A percentile compares a stretch with the other conserved stretches of the same genome.
Evolutionary conservation across 2,329 filamentous ascomycete species (phyloP).

Genomic region (Ascochyta clinopodiicola): DNA sequence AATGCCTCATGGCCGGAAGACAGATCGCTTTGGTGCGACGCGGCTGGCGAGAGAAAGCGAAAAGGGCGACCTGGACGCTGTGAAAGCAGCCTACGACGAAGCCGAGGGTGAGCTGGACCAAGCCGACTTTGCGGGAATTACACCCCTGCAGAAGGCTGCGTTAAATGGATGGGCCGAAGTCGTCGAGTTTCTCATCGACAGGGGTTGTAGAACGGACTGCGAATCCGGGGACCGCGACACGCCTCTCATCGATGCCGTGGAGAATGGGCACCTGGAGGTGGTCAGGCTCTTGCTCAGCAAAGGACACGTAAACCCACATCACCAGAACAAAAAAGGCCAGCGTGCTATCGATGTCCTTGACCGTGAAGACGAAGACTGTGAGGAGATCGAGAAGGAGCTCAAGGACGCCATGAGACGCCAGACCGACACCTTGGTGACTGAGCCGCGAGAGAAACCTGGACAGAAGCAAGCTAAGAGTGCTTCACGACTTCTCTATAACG

Average conservation of each 20-base stretch:
- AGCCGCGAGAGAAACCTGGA: constrained; percentile 45
- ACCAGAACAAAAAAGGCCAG: constrained; percentile 89
- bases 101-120: constrained; percentile 88
- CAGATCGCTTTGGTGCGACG: constrained; percentile 92
- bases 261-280: constrained; percentile 90
- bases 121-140: constrained; percentile 94
- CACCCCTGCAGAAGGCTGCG: constrained; percentile 90
- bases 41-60: constrained; percentile 89
- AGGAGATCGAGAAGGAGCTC: constrained; percentile 77
- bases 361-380: constrained; percentile 76
- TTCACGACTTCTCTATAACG: constrained; percentile 57
- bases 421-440: constrained; percentile 59
- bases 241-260: constrained; percentile 92
- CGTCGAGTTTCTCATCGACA: constrained; percentile 83
- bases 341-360: constrained; percentile 86
- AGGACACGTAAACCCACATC: constrained; percentile 83
- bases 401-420: constrained; percentile 61
- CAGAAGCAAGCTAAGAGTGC: constrained; percentile 45
- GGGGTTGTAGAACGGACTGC: constrained; percentile 83
- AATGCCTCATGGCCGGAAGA: constrained; percentile 81
- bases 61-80: constrained; percentile 79
- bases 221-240: constrained; percentile 81
- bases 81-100: constrained; percentile 76
- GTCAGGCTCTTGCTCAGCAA: constrained; percentile 83
- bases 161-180: constrained; percentile 86